phyloP scores from a whole-genome alignment of 1,139 yeast genomes.

The Yamadazyma songkhlaensis region DNA sequence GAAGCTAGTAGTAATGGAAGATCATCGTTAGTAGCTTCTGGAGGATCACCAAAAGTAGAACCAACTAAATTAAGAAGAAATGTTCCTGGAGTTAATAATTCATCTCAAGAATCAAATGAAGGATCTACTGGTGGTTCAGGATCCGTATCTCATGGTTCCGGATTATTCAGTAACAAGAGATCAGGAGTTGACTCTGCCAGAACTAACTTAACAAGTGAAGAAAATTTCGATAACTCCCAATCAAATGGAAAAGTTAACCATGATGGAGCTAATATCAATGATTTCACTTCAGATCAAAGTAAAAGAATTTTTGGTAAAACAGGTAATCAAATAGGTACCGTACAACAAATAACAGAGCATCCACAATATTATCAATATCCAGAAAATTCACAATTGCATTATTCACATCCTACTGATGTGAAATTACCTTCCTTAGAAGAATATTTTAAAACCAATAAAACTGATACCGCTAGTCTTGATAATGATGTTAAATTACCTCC shows the following conservation, averaged over 20 bases:
- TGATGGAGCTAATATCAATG: slow-evolving; percentile 8
- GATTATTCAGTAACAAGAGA: background rate
- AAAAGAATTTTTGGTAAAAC: slow-evolving; percentile 16
- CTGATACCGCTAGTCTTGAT: slow-evolving; percentile 2
- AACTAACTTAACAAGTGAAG: slow-evolving; percentile 7
- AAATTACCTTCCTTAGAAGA: slow-evolving; percentile 18
- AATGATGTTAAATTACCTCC: slow-evolving; percentile 17
- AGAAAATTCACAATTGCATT: slow-evolving; percentile 20
- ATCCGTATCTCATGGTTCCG: background rate
- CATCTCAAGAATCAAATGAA: no score
- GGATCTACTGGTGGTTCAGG: slow-evolving; percentile 4
- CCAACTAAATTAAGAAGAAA: slow-evolving; percentile 1
- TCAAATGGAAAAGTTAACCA: background rate
- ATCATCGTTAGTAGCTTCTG: background rate
- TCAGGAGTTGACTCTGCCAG: background rate
- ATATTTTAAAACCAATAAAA: slow-evolving; percentile 10
- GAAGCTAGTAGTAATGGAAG: background rate
- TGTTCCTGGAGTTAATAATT: no score
- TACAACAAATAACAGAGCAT: slow-evolving; percentile 7
- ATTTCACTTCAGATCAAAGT: slow-evolving; percentile 18
- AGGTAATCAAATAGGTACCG: slow-evolving; percentile 3
- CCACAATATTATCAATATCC: slow-evolving; percentile 25
- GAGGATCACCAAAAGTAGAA: slow-evolving; percentile 1
- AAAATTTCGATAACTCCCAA: background rate
- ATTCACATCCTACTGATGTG: slow-evolving; percentile 8